These are phyloP conservation scores for Zygosaccharomyces sapae DNA, from an alignment of 1,139 yeast species.

Conservation along the genomic window DNA sequence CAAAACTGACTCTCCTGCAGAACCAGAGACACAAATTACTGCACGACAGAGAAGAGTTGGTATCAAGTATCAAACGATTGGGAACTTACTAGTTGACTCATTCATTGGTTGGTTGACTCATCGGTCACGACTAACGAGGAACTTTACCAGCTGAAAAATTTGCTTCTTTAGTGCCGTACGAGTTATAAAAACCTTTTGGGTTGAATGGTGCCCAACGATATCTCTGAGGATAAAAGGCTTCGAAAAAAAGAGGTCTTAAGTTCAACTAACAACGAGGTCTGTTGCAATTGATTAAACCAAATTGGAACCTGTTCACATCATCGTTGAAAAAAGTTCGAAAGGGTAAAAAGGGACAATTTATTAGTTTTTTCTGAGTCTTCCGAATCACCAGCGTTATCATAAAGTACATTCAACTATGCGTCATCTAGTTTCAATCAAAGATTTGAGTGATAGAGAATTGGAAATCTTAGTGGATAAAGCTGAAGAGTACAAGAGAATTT, in stretches of 20 bases:
- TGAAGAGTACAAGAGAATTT: slow-evolving; percentile 51
- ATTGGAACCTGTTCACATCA: too few relatives aligned
- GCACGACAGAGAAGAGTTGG: background rate
- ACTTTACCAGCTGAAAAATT: slow-evolving; percentile 5
- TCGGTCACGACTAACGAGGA: slow-evolving; percentile 1
- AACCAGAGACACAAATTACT: slow-evolving; percentile 5
- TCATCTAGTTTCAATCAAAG: slow-evolving; percentile 77
- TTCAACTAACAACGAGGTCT: slow-evolving; percentile 30
- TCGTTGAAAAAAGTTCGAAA: too few relatives aligned
- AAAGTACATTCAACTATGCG: slow-evolving; percentile 36
- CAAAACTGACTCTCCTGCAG: slow-evolving; percentile 3
- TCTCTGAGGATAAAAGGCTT: background rate
- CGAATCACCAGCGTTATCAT: background rate
- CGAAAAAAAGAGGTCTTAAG: slow-evolving; percentile 17
- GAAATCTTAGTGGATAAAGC: slow-evolving; percentile 65
- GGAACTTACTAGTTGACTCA: background rate
- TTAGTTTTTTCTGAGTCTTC: background rate
- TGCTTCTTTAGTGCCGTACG: slow-evolving; percentile 5
- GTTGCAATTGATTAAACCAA: background rate
- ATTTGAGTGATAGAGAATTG: slow-evolving; percentile 67
- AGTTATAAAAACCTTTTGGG: slow-evolving; percentile 3
- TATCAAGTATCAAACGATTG: background rate
- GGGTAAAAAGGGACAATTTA: too few relatives aligned
- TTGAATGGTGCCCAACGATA: background rate
- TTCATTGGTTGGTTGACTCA: background rate